Conservation (phyloP, 1,139 yeast species). For the Debaryomycetaceae sp. region DNA sequence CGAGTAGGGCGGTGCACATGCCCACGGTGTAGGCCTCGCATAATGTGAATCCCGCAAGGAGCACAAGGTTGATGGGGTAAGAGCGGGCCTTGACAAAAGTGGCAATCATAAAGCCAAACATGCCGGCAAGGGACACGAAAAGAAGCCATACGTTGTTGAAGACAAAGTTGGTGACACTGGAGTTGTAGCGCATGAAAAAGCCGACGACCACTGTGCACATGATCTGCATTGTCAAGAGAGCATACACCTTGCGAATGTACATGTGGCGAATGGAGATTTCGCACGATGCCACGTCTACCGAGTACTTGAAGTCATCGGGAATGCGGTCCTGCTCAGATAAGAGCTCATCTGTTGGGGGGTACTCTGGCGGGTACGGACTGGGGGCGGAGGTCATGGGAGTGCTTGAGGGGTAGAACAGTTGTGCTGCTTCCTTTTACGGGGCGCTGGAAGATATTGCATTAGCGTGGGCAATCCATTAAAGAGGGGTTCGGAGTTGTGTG, state of each 20-base stretch:
- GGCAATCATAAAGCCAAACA: conserved; percentile 53
- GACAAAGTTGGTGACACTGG: conserved; percentile 45
- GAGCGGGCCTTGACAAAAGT: conserved; percentile 50
- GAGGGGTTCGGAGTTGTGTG: too few relatives aligned
- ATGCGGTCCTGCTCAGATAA: conserved; percentile 27
- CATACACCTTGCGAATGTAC: conserved; percentile 71
- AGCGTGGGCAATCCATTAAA: too few relatives aligned
- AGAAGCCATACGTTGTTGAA: conserved; percentile 51
- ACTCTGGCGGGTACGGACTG: too few relatives aligned
- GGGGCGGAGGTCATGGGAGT: too few relatives aligned
- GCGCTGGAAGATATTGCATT: too few relatives aligned
- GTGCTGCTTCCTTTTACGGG: too few relatives aligned
- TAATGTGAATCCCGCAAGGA: conserved; percentile 57
- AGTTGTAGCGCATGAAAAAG: conserved; percentile 37
- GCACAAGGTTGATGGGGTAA: conserved; percentile 49
- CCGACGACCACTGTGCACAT: conserved; percentile 54
- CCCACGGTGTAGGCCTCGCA: conserved; percentile 72
- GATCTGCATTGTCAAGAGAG: conserved; percentile 57
- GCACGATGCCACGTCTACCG: conserved; percentile 69
- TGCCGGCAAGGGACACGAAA: conserved; percentile 44
- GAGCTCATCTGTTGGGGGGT: too few relatives aligned
- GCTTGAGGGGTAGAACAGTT: too few relatives aligned
- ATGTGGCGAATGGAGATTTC: conserved; percentile 65
- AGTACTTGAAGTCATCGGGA: conserved; percentile 79
- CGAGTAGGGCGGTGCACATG: conserved; percentile 51